A percentile compares a stretch with the other conserved stretches of the same genome.
phyloP scores from a whole-genome alignment of 345 rosid species.

The Bruguiera parviflora region DNA sequence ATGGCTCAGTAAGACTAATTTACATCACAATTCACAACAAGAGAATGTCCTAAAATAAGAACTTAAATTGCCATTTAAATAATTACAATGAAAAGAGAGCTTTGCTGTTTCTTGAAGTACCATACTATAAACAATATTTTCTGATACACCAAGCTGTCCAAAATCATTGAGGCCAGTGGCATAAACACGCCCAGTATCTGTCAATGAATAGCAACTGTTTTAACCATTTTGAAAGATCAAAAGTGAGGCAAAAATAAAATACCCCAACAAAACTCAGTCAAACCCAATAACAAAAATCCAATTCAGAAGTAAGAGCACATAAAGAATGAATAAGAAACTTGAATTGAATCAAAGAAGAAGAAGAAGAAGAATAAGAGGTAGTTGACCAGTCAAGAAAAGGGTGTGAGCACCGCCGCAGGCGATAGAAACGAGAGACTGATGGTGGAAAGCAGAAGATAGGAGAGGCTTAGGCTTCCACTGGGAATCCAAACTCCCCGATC shows the following conservation, averaged over 20 bases:
- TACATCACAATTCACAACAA: no score
- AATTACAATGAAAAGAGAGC: no score
- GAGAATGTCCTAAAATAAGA: no score
- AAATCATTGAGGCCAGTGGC: constrained; percentile 89
- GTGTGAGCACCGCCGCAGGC: constrained; percentile 98
- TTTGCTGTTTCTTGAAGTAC: constrained; percentile 26
- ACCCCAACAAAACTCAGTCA: no score
- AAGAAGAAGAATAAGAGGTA: background rate
- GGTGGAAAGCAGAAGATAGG: constrained; percentile 39
- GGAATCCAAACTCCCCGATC: constrained; percentile 64
- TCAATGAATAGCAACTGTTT: background rate
- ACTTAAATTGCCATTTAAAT: background rate
- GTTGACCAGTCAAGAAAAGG: constrained; percentile 76
- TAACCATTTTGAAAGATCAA: no score
- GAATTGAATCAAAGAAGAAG: background rate
- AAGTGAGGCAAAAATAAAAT: no score
- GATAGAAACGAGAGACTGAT: constrained; percentile 48
- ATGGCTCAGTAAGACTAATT: no score
- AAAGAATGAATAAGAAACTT: background rate
- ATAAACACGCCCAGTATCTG: constrained; percentile 79
- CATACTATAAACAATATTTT: constrained; percentile 40
- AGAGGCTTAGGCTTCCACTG: constrained; percentile 57
- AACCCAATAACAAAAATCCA: constrained; percentile 8
- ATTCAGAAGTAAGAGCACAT: background rate
- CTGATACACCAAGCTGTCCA: constrained; percentile 75